Evolutionary conservation across 2,329 filamentous ascomycete species (phyloP).

Genomic region (Ophidiomyces ophidiicola): DNA sequence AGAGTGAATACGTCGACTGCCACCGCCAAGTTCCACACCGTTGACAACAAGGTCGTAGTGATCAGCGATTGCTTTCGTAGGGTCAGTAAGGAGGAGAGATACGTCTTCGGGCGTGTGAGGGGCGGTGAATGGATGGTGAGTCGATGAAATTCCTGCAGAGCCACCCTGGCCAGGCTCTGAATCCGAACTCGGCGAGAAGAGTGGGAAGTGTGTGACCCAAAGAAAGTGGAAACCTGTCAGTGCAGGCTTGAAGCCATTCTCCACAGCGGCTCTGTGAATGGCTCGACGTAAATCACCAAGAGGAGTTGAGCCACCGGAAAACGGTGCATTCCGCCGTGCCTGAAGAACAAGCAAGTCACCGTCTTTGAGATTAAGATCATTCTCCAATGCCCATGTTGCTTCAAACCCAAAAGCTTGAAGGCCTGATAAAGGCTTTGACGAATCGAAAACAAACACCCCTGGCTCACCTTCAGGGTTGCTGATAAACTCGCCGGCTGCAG

Average conservation of each 20-base stretch:
- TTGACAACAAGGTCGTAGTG: slow-evolving; percentile 96
- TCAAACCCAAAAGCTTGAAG: slow-evolving; percentile 68
- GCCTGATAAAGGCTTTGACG: slow-evolving; percentile 59
- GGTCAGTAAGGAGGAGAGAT: slow-evolving; percentile 58
- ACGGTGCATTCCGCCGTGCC: slow-evolving; percentile 54
- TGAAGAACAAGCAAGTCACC: slow-evolving; percentile 76
- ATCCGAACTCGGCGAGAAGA: slow-evolving; percentile 64
- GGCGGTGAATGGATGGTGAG: slow-evolving; percentile 92
- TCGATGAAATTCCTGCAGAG: slow-evolving; percentile 64
- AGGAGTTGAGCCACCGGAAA: slow-evolving; percentile 58
- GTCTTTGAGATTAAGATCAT: slow-evolving; percentile 44
- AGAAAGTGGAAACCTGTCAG: slow-evolving; percentile 52
- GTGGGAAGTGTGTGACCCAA: slow-evolving; percentile 84
- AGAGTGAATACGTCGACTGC: slow-evolving; percentile 81
- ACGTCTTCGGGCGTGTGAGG: slow-evolving; percentile 62
- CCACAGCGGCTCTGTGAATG: slow-evolving; percentile 56
- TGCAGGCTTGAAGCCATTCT: slow-evolving; percentile 44
- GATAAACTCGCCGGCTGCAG: slow-evolving; percentile 46
- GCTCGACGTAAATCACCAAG: slow-evolving; percentile 61
- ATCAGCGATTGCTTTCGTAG: slow-evolving; percentile 62
- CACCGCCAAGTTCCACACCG: slow-evolving; percentile 85
- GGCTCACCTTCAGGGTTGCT: slow-evolving; percentile 66
- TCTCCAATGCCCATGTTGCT: slow-evolving; percentile 47
- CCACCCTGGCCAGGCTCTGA: slow-evolving; percentile 70
- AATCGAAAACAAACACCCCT: slow-evolving; percentile 64